A percentile compares a stretch with the other conserved stretches of the same genome.
Conservation (phyloP, 495 filamentous ascomycete genomes). For the Cudoniella acicularis region DNA sequence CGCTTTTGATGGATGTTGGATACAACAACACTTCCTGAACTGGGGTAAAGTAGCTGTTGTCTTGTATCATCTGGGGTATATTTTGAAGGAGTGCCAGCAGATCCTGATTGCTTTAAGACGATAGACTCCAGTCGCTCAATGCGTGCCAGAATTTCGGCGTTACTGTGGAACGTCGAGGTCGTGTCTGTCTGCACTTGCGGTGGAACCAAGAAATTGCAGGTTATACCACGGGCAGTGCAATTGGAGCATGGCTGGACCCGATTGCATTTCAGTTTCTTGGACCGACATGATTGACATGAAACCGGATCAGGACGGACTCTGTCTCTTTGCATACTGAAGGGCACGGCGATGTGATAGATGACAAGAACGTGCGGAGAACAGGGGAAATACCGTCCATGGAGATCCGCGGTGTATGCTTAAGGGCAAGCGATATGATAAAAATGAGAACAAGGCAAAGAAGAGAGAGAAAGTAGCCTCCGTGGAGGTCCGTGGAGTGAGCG, state of each 20-base stretch:
- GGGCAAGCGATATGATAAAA: too few species aligned
- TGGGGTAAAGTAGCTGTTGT: background rate
- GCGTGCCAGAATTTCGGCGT: conserved; percentile 13
- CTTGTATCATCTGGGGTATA: conserved; percentile 6
- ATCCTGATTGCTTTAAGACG: conserved; percentile 28
- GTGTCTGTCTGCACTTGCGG: conserved; percentile 23
- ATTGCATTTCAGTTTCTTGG: conserved; percentile 45
- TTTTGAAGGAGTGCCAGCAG: conserved; percentile 1
- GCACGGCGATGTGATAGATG: background rate
- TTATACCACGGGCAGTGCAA: conserved; percentile 35
- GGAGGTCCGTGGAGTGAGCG: too few species aligned
- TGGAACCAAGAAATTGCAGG: conserved; percentile 33
- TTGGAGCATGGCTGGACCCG: conserved; percentile 42
- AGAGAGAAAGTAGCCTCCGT: too few species aligned
- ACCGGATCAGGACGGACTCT: conserved; percentile 43
- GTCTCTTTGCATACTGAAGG: conserved; percentile 11
- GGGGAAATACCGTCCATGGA: background rate
- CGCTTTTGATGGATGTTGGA: conserved; percentile 23
- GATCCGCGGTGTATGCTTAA: background rate
- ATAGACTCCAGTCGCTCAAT: conserved; percentile 38
- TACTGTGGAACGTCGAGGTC: conserved; percentile 13
- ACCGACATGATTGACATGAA: conserved; percentile 42
- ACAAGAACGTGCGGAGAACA: background rate
- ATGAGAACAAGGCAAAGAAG: too few species aligned
- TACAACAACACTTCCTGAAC: conserved; percentile 21